phyloP scores from a whole-genome alignment of 2,329 filamentous ascomycete species.

The Cladosporium sp. region DNA sequence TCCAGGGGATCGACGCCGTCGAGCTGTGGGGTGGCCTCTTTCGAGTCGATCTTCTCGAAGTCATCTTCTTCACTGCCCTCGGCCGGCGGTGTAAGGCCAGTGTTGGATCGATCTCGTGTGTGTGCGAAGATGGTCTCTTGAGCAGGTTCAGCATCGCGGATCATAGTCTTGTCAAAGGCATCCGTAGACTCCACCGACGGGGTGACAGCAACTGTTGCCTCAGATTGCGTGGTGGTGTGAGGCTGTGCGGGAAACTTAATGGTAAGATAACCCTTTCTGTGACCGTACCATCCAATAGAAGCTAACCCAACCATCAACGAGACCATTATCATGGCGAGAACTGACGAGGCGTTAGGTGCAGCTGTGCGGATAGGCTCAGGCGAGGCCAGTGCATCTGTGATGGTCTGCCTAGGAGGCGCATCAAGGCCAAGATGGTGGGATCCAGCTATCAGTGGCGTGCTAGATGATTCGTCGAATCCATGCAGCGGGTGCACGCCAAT shows the following conservation, averaged over 20 bases:
- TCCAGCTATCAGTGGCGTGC: conserved; percentile 25
- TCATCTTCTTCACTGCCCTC: conserved; percentile 22
- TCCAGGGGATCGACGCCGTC: conserved; percentile 32
- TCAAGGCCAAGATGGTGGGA: conserved; percentile 28
- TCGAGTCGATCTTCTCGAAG: conserved; percentile 23
- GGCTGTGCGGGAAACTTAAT: conserved; percentile 14
- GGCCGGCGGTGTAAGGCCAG: background rate
- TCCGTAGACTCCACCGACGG: conserved; percentile 11
- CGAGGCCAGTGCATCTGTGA: conserved; percentile 12
- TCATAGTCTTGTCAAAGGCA: conserved; percentile 23
- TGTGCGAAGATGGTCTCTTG: conserved; percentile 36
- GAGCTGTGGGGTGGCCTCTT: conserved; percentile 27
- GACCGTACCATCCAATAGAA: conserved; percentile 17
- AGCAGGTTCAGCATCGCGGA: conserved; percentile 39
- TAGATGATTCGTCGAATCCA: conserved; percentile 18
- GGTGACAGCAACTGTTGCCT: conserved; percentile 12
- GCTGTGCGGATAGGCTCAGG: background rate
- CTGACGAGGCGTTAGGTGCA: conserved; percentile 4
- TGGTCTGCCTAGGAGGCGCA: conserved; percentile 22
- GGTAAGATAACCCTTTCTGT: conserved; percentile 14
- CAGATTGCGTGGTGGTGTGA: conserved; percentile 4
- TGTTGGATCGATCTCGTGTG: conserved; percentile 1
- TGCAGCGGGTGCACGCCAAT: conserved; percentile 37
- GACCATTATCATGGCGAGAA: conserved; percentile 16
- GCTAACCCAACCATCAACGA: conserved; percentile 6